phyloP scores from a whole-genome alignment of 208 protist genomes.

The Vickermania ingenoplastis region DNA sequence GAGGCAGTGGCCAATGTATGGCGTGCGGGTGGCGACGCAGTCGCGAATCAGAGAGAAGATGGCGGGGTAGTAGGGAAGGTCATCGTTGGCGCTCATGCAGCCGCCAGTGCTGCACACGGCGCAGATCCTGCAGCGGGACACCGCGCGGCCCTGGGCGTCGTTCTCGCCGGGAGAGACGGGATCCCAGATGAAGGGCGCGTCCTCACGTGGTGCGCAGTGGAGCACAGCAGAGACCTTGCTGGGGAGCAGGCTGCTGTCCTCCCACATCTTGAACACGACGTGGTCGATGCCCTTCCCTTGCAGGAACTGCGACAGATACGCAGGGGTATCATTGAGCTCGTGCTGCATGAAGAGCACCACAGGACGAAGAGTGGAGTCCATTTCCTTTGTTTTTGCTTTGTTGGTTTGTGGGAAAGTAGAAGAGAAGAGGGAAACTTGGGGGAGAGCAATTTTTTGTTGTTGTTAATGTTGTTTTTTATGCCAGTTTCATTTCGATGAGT shows the following conservation, averaged over 20 bases:
- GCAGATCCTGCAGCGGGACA: constrained; percentile 11
- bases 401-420: neutral
- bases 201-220: constrained; percentile 6
- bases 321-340: constrained; percentile 11
- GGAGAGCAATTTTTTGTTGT: too few relatives aligned
- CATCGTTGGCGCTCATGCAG: constrained; percentile 20
- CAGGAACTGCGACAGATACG: constrained; percentile 15
- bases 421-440: too few relatives aligned
- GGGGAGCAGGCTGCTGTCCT: constrained; percentile 8
- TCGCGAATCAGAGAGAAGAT: constrained; percentile 10
- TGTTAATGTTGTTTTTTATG: too few relatives aligned
- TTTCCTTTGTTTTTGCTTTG: neutral
- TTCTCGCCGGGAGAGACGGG: neutral
- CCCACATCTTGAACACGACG: constrained; percentile 12
- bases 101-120: constrained; percentile 14
- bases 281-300: constrained; percentile 11
- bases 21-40: constrained; percentile 12
- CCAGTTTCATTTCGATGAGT: too few relatives aligned
- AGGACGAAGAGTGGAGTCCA: constrained; percentile 2
- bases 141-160: constrained; percentile 6
- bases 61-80: constrained; percentile 10
- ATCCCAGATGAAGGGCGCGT: constrained; percentile 1
- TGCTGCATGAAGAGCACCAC: constrained; percentile 18
- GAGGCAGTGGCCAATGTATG: constrained; percentile 19
- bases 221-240: constrained; percentile 1